Base-by-base conservation (phyloP, 768 basidiomycete genomes). In the Suillus occidentalis region DNA sequence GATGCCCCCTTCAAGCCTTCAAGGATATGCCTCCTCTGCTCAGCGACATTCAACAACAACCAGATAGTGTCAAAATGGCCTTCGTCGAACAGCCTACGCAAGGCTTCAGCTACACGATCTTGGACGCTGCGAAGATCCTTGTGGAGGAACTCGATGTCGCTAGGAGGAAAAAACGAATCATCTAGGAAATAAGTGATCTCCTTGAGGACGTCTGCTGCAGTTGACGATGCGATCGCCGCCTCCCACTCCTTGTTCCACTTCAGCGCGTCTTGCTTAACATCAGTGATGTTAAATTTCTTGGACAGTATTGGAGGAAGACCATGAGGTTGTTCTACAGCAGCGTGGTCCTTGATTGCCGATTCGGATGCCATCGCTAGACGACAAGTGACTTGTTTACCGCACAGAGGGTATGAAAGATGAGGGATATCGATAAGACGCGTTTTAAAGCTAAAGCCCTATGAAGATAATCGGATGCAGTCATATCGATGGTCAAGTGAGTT, bases 191-290 rank as follows among this genome's bases (percentile, higher is more conserved):
- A 7, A 25, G 47, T 40, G 1, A 70, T 60, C 18, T 25, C 42
- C 45, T 65, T 40, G 56, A 67, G 65, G 28, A 66, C 66, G 45
- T 69, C 61, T 6, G 58, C 62, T 13, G 70, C 57, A 6, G 61
- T 64, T n/a, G 60, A 61, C n/a, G 66, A 63, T 8, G 50, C 56
- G 9, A 67, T 60, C 28, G 56, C 64, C 43, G 67, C 66, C 45
- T 72, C 70, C 68, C 70, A 72, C 39, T 70, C 68, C 36, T 69
- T 66, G 62, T 72, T 62, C 71, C 71, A 72, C 28, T 61, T 68
- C 28, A 58, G 42, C 22, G 28, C 64, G 36, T 71, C 64, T 42
- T 64, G 25, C 50, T 65, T 62, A 45, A 67, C 25, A 49, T 53
- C n/a, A 8, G 62, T 37, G 42, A 65, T 64, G 14, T 50, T 49